Base-by-base conservation (phyloP, 352 stramenopile species). In the Aphanomyces invadans region DNA sequence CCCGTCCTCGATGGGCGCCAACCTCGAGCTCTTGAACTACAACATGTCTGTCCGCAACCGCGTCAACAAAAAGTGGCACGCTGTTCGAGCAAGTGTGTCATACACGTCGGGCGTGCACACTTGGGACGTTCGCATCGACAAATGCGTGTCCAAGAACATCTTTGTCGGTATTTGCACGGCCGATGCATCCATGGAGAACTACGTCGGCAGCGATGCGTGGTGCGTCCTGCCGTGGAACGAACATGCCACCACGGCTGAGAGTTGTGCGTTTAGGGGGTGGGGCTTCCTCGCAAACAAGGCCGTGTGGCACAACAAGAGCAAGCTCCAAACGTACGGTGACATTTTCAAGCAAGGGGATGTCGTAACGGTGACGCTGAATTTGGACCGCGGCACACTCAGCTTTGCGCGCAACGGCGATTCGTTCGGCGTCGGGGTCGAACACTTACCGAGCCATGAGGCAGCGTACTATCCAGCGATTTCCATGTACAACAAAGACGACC, bases 401-500 rank as follows among this genome's bases (percentile, higher is more conserved):
- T 97, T 96, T 69, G 83, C 76, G 29, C 81, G 85, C 23, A 96
- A 97, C 52, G 90, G 89, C 39, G 79, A 92, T 51, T 82, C 87
- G 52, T 71, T 97, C 12, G 90, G 90, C 5, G 75, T 95, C 25
- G 88, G 86, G 21, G 88, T 92, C 2, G 80, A 86, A 2, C 80
- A 89, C 71, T 56, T 96, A 1, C 32, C 36, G 1, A 31, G 31
- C 17, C 57, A n/a, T 11, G 46, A 65, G 9, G 12, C 7, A 32
- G 31, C 29, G 51, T 62, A 83, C 32, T 97, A 87, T 57, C 89
- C 90, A 10, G 88, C 89, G 7, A 83, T 97, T 48, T 96, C 88
- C 2, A 74, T 97, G 70, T 97, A 97, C 70, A 96, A 97, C 73
- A 96, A 95, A 65, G 87, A 91, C 46, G 88, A 96, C 53, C 81